phyloP scores from a whole-genome alignment of 2,329 filamentous ascomycete species.

The Sporothrix dimorphospora region DNA sequence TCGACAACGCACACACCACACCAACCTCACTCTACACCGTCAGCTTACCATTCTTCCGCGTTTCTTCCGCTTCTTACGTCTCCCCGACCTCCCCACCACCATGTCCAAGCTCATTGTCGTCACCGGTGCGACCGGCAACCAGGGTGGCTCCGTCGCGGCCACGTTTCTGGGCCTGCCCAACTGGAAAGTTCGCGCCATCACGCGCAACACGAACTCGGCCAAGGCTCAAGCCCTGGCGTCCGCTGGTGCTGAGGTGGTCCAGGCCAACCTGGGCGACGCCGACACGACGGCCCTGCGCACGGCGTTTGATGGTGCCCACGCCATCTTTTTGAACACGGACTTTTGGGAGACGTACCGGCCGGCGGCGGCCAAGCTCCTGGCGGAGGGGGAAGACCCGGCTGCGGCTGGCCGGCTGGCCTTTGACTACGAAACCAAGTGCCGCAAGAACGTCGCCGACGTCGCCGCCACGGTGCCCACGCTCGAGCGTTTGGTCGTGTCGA shows the following conservation, averaged over 20 bases:
- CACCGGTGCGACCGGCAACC: conserved; percentile 1
- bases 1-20: too few species aligned
- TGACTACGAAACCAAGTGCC: neutral
- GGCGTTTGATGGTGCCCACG: neutral
- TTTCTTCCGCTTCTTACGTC: neutral
- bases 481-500: neutral
- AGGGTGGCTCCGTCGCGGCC: neutral
- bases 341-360: conserved; percentile 2
- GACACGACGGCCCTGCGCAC: neutral
- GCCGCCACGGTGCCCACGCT: neutral
- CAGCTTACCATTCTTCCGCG: neutral
- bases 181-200: neutral
- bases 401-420: neutral
- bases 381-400: neutral
- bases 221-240: neutral
- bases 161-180: neutral
- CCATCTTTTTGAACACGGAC: neutral
- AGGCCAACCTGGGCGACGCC: neutral
- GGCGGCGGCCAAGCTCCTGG: neutral
- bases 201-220: neutral
- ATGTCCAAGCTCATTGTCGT: conserved; percentile 7
- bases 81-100: neutral
- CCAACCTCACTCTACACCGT: neutral
- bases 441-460: neutral
- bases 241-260: neutral